Conservation (phyloP, 345 rosid genomes). For the Gossypium australe region DNA sequence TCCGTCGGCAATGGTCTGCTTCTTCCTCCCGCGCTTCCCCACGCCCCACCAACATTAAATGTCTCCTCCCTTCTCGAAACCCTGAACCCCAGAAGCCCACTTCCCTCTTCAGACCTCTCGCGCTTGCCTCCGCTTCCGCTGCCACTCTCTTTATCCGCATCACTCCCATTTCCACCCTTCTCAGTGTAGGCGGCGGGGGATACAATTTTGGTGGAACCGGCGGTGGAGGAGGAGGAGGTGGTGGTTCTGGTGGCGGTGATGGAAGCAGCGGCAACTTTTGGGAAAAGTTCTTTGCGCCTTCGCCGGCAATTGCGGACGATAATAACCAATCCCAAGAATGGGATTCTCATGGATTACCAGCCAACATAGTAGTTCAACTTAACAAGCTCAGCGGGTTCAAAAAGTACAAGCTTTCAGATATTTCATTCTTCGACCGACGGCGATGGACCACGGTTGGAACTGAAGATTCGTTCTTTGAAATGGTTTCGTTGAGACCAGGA, state of each 20-base stretch:
- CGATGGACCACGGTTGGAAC: conserved; percentile 60
- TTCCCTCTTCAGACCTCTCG: conserved; percentile 33
- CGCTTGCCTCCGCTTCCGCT: conserved; percentile 46
- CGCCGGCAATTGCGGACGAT: conserved; percentile 74
- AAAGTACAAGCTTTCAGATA: conserved; percentile 78
- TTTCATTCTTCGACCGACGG: conserved; percentile 65
- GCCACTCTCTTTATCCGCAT: conserved; percentile 44
- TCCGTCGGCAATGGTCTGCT: conserved; percentile 20
- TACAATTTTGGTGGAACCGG: not conserved
- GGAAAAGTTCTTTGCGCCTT: conserved; percentile 41
- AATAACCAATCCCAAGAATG: conserved; percentile 52
- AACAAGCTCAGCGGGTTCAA: conserved; percentile 81
- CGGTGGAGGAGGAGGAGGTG: conserved; percentile 41
- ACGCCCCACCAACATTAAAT: conserved; percentile 29
- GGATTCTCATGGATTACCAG: conserved; percentile 91
- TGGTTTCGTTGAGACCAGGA: conserved; percentile 80
- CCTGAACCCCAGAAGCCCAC: conserved; percentile 13
- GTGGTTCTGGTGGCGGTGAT: conserved; percentile 31
- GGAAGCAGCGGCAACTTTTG: conserved; percentile 63
- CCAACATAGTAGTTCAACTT: conserved; percentile 69
- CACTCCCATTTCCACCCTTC: conserved; percentile 28
- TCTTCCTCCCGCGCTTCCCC: conserved; percentile 20
- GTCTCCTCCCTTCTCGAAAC: conserved; percentile 26
- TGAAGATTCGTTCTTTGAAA: conserved; percentile 92
- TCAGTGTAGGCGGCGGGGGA: conserved; percentile 21